Evolutionary conservation across 2,329 filamentous ascomycete species (phyloP), one percentile per base, ranked within the genome.

Genomic region (Lachnellula suecica): DNA sequence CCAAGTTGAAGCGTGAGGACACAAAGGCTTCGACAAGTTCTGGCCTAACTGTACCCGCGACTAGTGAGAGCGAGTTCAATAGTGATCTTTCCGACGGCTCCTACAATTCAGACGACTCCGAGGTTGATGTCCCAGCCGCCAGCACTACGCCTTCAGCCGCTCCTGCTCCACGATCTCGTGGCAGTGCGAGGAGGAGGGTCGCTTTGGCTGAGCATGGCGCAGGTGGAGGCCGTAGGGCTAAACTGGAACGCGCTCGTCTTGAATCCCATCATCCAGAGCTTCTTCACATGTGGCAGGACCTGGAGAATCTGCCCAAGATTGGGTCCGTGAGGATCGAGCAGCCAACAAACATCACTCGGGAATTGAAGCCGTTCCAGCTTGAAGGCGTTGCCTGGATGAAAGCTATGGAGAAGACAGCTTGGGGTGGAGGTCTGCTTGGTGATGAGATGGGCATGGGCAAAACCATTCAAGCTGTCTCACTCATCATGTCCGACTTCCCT

Each of bases 401-500:
- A 55, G 85, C 81, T 50, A 96, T 97, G 79, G 94, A 99, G 68
- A 77, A 89, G 71, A 88, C 84, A 0, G 74, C 87, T 35, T 97
- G 92, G 81, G 89, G 85, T 65, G 94, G 94, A 17, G 94, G 94
- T 13, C 77, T 99, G 2, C 80, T 99, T 2, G 94, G 94, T 53
- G 94, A 99, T 63, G 94, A 99, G 72, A 99, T 99, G 94, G 94
- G 94, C 6, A 89, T 99, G 73, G 94, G 94, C 45, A 99, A 99
- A 75, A 99, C 94, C 0, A 97, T 99, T 46, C 94, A 99, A 71
- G 93, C 94, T 2, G 94, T 99, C 17, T 97, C 93, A 3, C 80
- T 99, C 41, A 91, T 99, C 70, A 97, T 97, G 94, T 97, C 93
- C 1, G 92, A 97, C 68, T 97, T 89, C 64, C 93, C 92, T 3